These are phyloP conservation scores for Mrakia blollopis DNA, from an alignment of 768 basidiomycete genomes.

Conservation along the genomic window DNA sequence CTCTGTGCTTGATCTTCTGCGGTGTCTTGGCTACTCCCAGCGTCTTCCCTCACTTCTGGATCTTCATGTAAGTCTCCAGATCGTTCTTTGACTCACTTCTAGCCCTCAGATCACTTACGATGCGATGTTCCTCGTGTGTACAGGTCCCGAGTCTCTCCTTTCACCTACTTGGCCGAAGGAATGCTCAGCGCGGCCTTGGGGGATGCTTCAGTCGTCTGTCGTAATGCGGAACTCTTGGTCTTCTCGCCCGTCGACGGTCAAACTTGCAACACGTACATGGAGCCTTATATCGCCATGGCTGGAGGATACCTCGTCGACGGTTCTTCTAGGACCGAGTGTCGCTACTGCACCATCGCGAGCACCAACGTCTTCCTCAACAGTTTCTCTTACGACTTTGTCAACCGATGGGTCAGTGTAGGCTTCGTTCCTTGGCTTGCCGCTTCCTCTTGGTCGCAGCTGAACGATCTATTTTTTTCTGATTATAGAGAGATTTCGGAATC, in stretches of 20 bases:
- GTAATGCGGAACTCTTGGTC: conserved; percentile 36
- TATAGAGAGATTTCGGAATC: conserved; percentile 6
- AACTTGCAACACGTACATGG: conserved; percentile 66
- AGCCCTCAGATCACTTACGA: conserved; percentile 42
- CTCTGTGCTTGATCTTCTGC: conserved; percentile 49
- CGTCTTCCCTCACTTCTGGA: conserved; percentile 43
- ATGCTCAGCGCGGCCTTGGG: conserved; percentile 37
- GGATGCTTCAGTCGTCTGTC: conserved; percentile 39
- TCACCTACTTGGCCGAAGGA: conserved; percentile 43
- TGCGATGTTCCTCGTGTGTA: conserved; percentile 8
- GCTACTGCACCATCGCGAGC: conserved; percentile 53
- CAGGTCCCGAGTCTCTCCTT: conserved; percentile 43
- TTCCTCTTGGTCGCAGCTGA: background rate
- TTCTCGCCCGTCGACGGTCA: conserved; percentile 70
- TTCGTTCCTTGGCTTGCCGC: background rate
- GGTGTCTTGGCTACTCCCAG: conserved; percentile 42
- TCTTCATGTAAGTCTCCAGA: conserved; percentile 39
- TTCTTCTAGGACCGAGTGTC: conserved; percentile 57
- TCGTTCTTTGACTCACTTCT: conserved; percentile 34
- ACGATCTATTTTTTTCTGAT: background rate
- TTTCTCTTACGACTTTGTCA: background rate
- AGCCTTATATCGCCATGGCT: conserved; percentile 57
- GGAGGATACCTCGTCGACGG: conserved; percentile 68
- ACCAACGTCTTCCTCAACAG: conserved; percentile 7
- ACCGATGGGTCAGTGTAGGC: background rate